phyloP scores from a whole-genome alignment of 352 stramenopile species.

The Phytophthora sojae region DNA sequence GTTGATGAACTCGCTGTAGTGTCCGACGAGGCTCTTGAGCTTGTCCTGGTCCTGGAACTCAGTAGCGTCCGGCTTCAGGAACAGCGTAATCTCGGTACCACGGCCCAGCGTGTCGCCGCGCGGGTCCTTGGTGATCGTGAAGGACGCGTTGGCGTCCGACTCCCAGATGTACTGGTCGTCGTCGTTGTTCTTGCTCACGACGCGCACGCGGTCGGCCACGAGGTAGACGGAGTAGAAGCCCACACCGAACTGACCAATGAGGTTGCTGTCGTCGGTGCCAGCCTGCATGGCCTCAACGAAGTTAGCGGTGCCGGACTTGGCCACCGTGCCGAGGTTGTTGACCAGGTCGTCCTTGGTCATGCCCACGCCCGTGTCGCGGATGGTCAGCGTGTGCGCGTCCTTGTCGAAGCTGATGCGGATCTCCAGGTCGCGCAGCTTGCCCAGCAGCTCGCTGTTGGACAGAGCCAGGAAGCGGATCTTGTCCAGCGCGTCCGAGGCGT shows the following conservation, averaged over 20 bases:
- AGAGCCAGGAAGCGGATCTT: slow-evolving; percentile 99
- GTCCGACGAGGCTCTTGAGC: slow-evolving; percentile 95
- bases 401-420: slow-evolving; percentile 98
- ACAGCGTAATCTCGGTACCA: slow-evolving; percentile 99
- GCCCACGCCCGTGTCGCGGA: slow-evolving; percentile 98
- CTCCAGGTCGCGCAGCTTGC: slow-evolving; percentile 92
- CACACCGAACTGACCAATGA: slow-evolving; percentile 99
- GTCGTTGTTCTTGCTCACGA: slow-evolving; percentile 98
- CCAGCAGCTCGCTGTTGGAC: slow-evolving; percentile 85
- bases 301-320: slow-evolving; percentile 98
- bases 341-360: slow-evolving; percentile 99
- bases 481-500: slow-evolving; percentile 98
- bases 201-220: slow-evolving; percentile 95
- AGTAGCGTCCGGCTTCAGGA: slow-evolving; percentile 98
- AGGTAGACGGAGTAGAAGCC: slow-evolving; percentile 99
- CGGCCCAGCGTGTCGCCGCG: slow-evolving; percentile 95
- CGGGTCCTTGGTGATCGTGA: slow-evolving; percentile 96
- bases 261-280: slow-evolving; percentile 90
- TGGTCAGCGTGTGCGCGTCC: slow-evolving; percentile 97
- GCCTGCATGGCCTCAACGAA: slow-evolving; percentile 97
- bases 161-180: slow-evolving; percentile 99
- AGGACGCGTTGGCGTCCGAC: slow-evolving; percentile 96
- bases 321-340: slow-evolving; percentile 97
- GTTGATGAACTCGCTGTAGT: slow-evolving; percentile 99
- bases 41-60: slow-evolving; percentile 96